These are phyloP conservation scores for Syncephalastrum sp. DNA, from an alignment of 371 early-diverging fungal genomes.

Conservation along the genomic window DNA sequence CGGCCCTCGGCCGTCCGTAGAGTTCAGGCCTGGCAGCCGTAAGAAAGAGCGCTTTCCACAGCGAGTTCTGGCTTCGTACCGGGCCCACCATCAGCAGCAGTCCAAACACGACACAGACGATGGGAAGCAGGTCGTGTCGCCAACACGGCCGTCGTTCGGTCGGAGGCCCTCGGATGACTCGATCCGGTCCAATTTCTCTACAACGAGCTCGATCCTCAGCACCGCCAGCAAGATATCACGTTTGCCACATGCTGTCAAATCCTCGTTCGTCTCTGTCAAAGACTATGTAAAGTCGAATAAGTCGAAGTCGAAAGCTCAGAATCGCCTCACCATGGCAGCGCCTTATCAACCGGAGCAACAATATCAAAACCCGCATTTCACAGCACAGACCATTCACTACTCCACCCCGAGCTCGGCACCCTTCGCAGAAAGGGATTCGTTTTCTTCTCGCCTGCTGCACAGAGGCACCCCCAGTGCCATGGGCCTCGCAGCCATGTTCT, in stretches of 20 bases:
- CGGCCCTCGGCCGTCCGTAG: too few relatives aligned
- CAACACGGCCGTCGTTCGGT: conserved; percentile 6
- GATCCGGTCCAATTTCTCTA: conserved; percentile 33
- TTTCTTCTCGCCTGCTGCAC: conserved; percentile 16
- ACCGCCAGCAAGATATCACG: conserved; percentile 39
- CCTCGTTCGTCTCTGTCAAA: conserved; percentile 33
- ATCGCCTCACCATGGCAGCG: conserved; percentile 5
- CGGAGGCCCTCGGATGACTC: conserved; percentile 30
- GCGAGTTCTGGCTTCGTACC: too few relatives aligned
- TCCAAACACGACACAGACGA: too few relatives aligned
- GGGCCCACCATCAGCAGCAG: too few relatives aligned
- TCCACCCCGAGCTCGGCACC: neutral
- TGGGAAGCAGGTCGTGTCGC: too few relatives aligned
- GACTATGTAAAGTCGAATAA: conserved; percentile 17
- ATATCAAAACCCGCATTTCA: neutral
- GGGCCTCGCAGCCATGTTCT: conserved; percentile 21
- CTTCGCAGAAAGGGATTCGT: conserved; percentile 13
- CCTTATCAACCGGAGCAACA: neutral
- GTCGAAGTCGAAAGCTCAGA: conserved; percentile 17
- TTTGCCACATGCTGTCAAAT: conserved; percentile 40
- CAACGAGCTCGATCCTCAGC: conserved; percentile 41
- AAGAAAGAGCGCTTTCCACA: too few relatives aligned
- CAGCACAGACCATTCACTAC: conserved; percentile 5
- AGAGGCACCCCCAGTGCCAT: conserved; percentile 26
- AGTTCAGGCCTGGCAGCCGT: too few relatives aligned